Conservation (phyloP, 352 stramenopile genomes). For the Halophytophthora batemanensis region DNA sequence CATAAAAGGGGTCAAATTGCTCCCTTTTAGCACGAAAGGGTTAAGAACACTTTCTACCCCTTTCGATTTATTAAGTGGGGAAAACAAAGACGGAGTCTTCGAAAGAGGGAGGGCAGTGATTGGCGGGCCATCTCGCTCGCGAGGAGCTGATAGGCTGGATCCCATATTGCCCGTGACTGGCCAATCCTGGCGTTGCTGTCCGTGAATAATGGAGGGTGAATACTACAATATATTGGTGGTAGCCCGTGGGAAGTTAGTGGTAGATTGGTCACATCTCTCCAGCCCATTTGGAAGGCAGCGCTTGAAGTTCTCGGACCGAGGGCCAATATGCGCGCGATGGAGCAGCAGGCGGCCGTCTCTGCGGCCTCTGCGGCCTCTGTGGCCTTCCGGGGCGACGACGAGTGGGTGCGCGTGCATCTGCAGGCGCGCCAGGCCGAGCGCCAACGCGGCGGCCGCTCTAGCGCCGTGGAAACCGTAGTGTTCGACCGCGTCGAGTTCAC, state of each 20-base stretch:
- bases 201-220: too few species aligned
- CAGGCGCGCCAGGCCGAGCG: conserved; percentile 35
- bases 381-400: conserved; percentile 48
- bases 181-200: too few species aligned
- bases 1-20: conserved; percentile 92
- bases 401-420: conserved; percentile 49
- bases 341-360: background rate
- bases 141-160: too few species aligned
- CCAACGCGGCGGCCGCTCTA: conserved; percentile 24
- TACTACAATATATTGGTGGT: too few species aligned
- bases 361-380: background rate
- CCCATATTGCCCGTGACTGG: too few species aligned
- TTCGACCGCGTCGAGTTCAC: conserved; percentile 68
- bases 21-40: conserved; percentile 93
- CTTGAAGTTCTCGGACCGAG: conserved; percentile 9
- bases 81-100: too few species aligned
- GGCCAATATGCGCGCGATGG: background rate
- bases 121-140: too few species aligned
- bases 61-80: conserved; percentile 60
- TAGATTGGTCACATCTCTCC: too few species aligned
- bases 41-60: too few species aligned
- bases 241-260: too few species aligned
- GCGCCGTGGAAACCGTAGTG: conserved; percentile 29
- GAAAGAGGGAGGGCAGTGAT: too few species aligned
- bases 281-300: background rate